Base-by-base conservation (phyloP, 225 moss, liverwort and hornwort genomes). In the Neckera pumila region DNA sequence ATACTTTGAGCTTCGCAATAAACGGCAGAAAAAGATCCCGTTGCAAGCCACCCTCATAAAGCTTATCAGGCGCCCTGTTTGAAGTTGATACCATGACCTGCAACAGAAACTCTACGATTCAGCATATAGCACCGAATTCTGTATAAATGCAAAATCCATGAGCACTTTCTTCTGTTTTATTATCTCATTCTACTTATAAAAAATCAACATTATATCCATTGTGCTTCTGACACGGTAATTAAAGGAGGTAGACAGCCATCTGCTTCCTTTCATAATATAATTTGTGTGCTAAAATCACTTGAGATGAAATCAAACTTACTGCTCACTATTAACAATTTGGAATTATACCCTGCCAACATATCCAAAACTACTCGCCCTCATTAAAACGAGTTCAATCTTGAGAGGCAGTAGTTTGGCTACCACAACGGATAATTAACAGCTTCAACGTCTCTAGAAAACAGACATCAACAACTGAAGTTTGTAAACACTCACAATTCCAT, bases 11-110 rank as follows among this genome's bases (percentile, higher is more conserved):
- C 58, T 91, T 92, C 6, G 96, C 94, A 90, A 98, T 98, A 82
- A 96, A 98, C 36, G 95, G 97, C 77, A 98, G 89, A 85, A 98
- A 98, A 64, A 96, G 90, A 84, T 95, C 94, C 81, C 97, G 93
- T 91, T 98, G 97, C 92, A 98, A 89, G 75, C 97, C 97, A 65
- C 96, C 96, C 87, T 98, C 95, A 84, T 98, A 98, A 25, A 98
- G 95, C 79, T 95, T 93, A 75, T 97, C 93, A 67, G 97, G 97
- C 76, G 94, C 95, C 90, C 97, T 93, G 59, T 97, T 97, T 83
- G 97, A 97, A 67, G 97, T 97, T 79, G 97, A 95, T 67, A 97
- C 94, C 84, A 97, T 85, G 51, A 97, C 94, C 97, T 97, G 92
- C 88, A 87, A 89, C 76, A 82, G 43, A 12, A 80, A 74, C 53